Percentiles rank a stretch among this genome's conserved stretches.
phyloP scores from a whole-genome alignment of 163 green algal genomes.

The Prototheca stagnorum region DNA sequence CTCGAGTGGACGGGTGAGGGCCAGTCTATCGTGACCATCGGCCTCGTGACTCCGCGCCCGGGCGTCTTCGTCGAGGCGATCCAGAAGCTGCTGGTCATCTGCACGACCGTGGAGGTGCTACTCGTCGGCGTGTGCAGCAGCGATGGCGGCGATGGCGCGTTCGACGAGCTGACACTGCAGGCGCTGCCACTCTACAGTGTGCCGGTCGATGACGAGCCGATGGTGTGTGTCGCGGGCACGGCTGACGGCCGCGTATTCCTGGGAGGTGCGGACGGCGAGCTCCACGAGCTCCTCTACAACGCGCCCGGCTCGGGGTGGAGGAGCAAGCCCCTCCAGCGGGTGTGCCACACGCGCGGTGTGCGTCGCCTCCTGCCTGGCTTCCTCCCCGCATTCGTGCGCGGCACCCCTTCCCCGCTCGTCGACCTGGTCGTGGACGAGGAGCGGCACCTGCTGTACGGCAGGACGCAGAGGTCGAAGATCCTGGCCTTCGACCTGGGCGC shows the following conservation, averaged over 20 bases:
- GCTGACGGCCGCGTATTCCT: slow-evolving; percentile 70
- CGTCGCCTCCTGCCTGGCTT: slow-evolving; percentile 58
- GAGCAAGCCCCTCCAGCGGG: slow-evolving; percentile 10
- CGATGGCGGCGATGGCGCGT: background rate
- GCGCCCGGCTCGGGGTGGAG: background rate
- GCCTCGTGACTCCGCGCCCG: slow-evolving; percentile 42
- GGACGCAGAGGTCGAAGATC: slow-evolving; percentile 22
- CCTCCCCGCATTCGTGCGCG: slow-evolving; percentile 41
- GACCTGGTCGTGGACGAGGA: slow-evolving; percentile 64
- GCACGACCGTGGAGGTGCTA: slow-evolving; percentile 77
- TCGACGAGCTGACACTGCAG: slow-evolving; percentile 50
- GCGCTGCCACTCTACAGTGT: slow-evolving; percentile 66
- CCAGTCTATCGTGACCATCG: slow-evolving; percentile 77
- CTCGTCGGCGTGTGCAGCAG: slow-evolving; percentile 58
- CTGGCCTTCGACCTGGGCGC: slow-evolving; percentile 64
- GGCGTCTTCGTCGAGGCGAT: slow-evolving; percentile 82
- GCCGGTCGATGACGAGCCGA: slow-evolving; percentile 64
- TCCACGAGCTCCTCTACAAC: slow-evolving; percentile 86
- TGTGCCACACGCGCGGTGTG: slow-evolving; percentile 40
- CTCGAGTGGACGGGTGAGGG: slow-evolving; percentile 81
- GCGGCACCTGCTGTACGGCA: slow-evolving; percentile 67
- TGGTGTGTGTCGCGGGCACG: slow-evolving; percentile 43
- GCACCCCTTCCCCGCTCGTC: slow-evolving; percentile 35
- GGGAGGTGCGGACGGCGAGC: slow-evolving; percentile 69
- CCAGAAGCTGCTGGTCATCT: slow-evolving; percentile 77